Evolutionary conservation across 1,284 basidiomycete genomes (phyloP).

Genomic region (Cerioporus squamosus): DNA sequence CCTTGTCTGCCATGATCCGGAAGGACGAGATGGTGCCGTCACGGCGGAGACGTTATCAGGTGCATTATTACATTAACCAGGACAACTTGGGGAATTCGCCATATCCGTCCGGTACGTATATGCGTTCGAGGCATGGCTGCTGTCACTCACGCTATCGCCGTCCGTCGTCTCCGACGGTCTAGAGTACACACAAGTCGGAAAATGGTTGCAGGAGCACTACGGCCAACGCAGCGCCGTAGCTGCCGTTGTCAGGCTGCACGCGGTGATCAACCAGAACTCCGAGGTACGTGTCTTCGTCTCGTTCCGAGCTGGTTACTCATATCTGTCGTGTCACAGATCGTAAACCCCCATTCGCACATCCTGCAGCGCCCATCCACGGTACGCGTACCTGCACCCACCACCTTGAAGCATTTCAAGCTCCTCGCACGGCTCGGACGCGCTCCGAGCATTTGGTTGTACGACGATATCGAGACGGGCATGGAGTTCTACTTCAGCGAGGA

Average conservation of each 20-base stretch:
- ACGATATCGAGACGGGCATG: constrained; percentile 63
- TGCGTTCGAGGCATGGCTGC: background rate
- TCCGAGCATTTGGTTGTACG: constrained; percentile 56
- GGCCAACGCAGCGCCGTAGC: constrained; percentile 58
- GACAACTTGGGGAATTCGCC: constrained; percentile 51
- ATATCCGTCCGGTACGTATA: constrained; percentile 55
- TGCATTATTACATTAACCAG: constrained; percentile 42
- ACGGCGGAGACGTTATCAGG: constrained; percentile 57
- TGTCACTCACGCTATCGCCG: background rate
- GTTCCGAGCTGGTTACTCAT: constrained; percentile 14
- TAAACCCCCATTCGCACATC: constrained; percentile 16
- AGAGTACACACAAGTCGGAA: constrained; percentile 63
- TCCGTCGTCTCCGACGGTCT: constrained; percentile 4
- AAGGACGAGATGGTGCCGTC: constrained; percentile 68
- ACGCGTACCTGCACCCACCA: constrained; percentile 61
- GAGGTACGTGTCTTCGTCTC: constrained; percentile 42
- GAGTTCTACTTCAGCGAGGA: constrained; percentile 70
- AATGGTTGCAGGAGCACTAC: constrained; percentile 60
- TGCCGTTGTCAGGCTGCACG: constrained; percentile 73
- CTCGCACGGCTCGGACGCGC: constrained; percentile 63
- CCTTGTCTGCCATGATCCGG: constrained; percentile 67
- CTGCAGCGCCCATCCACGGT: background rate
- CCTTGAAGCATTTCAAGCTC: constrained; percentile 72
- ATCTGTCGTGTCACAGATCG: constrained; percentile 12
- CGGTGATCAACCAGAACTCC: constrained; percentile 64